A percentile compares a stretch with the other conserved stretches of the same genome.
Evolutionary conservation across 2,329 filamentous ascomycete species (phyloP).

Genomic region (Fusarium acutatum): DNA sequence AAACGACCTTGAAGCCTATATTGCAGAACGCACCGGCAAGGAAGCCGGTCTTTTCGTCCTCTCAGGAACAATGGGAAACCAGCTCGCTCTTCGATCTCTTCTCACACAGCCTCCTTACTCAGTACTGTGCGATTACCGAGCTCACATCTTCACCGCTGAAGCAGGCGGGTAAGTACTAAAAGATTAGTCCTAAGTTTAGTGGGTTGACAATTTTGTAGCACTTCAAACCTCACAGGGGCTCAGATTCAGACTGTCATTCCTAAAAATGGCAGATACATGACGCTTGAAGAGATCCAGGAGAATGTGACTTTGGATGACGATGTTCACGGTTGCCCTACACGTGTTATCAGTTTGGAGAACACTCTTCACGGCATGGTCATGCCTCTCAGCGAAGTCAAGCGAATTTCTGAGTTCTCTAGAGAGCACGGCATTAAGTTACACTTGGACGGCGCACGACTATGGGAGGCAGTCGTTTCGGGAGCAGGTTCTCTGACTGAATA

Average conservation of each 20-base stretch:
- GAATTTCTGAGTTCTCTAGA: slow-evolving; percentile 76
- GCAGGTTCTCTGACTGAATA: slow-evolving; percentile 74
- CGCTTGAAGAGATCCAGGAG: slow-evolving; percentile 77
- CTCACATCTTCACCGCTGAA: slow-evolving; percentile 78
- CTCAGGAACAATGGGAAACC: slow-evolving; percentile 95
- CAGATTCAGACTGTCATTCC: slow-evolving; percentile 73
- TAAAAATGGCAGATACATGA: slow-evolving; percentile 76
- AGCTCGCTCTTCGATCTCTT: slow-evolving; percentile 81
- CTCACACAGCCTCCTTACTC: slow-evolving; percentile 81
- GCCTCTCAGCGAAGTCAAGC: slow-evolving; percentile 74
- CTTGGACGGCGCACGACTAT: slow-evolving; percentile 81
- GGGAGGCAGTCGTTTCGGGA: slow-evolving; percentile 80
- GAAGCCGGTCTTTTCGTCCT: slow-evolving; percentile 82
- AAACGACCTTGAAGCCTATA: slow-evolving; percentile 75
- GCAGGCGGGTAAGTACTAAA: slow-evolving; percentile 61
- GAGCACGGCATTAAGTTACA: slow-evolving; percentile 73
- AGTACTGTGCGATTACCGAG: slow-evolving; percentile 80
- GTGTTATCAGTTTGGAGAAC: slow-evolving; percentile 85
- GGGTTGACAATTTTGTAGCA: slow-evolving; percentile 53
- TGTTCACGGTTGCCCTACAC: slow-evolving; percentile 81
- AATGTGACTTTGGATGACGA: slow-evolving; percentile 72
- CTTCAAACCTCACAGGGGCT: slow-evolving; percentile 76
- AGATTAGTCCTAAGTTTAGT: neutral
- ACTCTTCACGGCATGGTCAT: slow-evolving; percentile 82
- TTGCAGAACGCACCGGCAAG: slow-evolving; percentile 78